Base-by-base conservation (phyloP, 2,329 filamentous ascomycete genomes). In the Diplocarpon rosae region DNA sequence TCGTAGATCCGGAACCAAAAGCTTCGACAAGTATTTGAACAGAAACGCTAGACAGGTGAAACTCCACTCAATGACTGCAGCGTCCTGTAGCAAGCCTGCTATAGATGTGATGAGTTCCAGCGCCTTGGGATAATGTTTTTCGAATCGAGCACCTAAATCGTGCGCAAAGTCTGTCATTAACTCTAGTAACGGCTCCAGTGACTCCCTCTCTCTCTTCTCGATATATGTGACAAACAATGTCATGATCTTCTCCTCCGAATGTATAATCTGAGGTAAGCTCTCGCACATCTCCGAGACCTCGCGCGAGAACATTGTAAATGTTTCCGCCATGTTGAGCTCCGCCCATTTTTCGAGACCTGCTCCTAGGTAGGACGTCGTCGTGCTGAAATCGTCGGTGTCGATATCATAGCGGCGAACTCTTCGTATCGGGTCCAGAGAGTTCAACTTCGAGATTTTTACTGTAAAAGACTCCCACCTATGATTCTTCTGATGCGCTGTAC, bases 1-100 rank as follows among this genome's bases (percentile, higher is more conserved):
- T 50, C 85, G 73, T 51, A 98, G 66, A 59, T 98, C 85, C 3
- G 87, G 83, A 0, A 92, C 84, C 16, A 98, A 66, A 0, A 96
- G 73, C 52, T 86, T 80, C 2, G 88, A 93, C 5, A 98, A 75
- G 60, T 96, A 96, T 62, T 98, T 98, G 75, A 98, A 95, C 33
- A 96, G 71, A 71, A 93, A 98, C 37, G 92, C 88, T 45, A 98
- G 71, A 55, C 86, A 89, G 11, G 83, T 87, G 66, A 98, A 98
- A 40, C 86, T 90, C 89, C 90, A 96, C 66, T 98, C 92, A 40
- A 96, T 85, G n/a, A 93, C 88, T 51, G 89, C 85, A 20, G 85
- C 80, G 58, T 85, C 83, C 45, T 84, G 73, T 42, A 85, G 78
- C 56, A 78, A 83, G 43, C 80, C 80, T 10, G 88, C 89, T 52